Conservation (phyloP, 2,329 filamentous ascomycete species). For the Xylaria sp. region DNA sequence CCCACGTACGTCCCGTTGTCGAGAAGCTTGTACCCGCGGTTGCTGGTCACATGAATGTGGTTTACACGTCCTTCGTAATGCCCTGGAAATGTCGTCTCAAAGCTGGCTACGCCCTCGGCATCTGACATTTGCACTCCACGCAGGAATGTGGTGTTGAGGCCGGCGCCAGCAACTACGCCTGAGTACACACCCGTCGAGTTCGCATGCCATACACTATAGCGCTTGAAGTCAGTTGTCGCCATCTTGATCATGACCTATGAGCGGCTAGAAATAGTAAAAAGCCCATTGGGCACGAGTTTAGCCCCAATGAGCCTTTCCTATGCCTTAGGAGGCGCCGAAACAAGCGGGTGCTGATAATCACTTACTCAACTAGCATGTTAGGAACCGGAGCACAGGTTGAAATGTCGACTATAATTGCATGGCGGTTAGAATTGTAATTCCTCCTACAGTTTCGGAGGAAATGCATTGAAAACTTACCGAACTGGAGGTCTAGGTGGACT, state of each 20-base stretch:
- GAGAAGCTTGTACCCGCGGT: slow-evolving; percentile 50
- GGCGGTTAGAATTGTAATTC: neutral
- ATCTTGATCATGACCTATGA: neutral
- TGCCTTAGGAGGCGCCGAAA: neutral
- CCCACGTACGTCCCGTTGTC: slow-evolving; percentile 62
- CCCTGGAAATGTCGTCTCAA: slow-evolving; percentile 57
- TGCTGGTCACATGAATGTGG: slow-evolving; percentile 53
- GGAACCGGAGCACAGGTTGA: slow-evolving; percentile 49
- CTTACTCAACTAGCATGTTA: slow-evolving; percentile 49
- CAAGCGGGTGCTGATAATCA: neutral
- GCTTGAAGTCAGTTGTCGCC: neutral
- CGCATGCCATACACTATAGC: slow-evolving; percentile 50
- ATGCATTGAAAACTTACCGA: slow-evolving; percentile 33
- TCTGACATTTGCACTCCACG: slow-evolving; percentile 58
- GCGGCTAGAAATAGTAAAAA: too few species aligned
- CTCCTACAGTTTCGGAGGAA: neutral
- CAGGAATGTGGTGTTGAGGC: slow-evolving; percentile 56
- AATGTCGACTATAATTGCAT: slow-evolving; percentile 44
- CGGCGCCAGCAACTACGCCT: slow-evolving; percentile 49
- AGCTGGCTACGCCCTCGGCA: slow-evolving; percentile 55
- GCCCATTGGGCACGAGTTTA: too few species aligned
- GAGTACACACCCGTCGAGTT: slow-evolving; percentile 57
- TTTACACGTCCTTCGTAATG: slow-evolving; percentile 57
- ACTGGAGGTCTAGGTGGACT: slow-evolving; percentile 52
- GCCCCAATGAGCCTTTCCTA: neutral